Percentiles rank a stretch among this genome's conserved stretches.
These are phyloP conservation scores for Dipodascopsis tothii DNA, from an alignment of 805 yeast genomes.

Conservation along the genomic window DNA sequence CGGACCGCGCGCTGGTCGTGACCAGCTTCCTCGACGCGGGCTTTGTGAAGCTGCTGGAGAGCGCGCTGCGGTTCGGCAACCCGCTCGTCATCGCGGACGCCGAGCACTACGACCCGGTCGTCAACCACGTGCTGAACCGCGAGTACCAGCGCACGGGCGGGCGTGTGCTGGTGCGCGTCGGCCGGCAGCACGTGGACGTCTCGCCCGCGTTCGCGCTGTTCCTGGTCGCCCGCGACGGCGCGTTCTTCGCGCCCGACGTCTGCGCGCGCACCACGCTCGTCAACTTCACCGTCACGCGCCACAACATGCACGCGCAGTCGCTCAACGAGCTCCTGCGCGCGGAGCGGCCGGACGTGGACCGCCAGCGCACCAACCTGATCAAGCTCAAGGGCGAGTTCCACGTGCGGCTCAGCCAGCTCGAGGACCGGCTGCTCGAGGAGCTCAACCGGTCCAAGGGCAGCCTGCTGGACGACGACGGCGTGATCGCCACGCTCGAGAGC, in stretches of 20 bases:
- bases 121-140: conserved; percentile 52
- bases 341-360: conserved; percentile 61
- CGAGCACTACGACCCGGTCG: conserved; percentile 68
- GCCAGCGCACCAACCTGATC: conserved; percentile 46
- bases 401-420: conserved; percentile 47
- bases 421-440: conserved; percentile 48
- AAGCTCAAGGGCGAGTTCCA: conserved; percentile 54
- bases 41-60: conserved; percentile 62
- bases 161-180: conserved; percentile 52
- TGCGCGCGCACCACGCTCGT: conserved; percentile 53
- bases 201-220: conserved; percentile 55
- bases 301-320: conserved; percentile 56
- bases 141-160: conserved; percentile 67
- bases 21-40: conserved; percentile 69
- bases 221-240: conserved; percentile 52
- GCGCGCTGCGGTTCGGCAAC: conserved; percentile 79
- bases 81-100: conserved; percentile 66
- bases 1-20: conserved; percentile 30
- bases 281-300: conserved; percentile 66
- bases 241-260: conserved; percentile 48
- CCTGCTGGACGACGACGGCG: conserved; percentile 58
- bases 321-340: conserved; percentile 48
- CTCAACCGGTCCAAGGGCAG: conserved; percentile 52
- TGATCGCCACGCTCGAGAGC: conserved; percentile 53
- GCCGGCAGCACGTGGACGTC: conserved; percentile 57